Evolutionary conservation across 73 alveolate species (phyloP).

Genomic region (Uronychia binucleata): DNA sequence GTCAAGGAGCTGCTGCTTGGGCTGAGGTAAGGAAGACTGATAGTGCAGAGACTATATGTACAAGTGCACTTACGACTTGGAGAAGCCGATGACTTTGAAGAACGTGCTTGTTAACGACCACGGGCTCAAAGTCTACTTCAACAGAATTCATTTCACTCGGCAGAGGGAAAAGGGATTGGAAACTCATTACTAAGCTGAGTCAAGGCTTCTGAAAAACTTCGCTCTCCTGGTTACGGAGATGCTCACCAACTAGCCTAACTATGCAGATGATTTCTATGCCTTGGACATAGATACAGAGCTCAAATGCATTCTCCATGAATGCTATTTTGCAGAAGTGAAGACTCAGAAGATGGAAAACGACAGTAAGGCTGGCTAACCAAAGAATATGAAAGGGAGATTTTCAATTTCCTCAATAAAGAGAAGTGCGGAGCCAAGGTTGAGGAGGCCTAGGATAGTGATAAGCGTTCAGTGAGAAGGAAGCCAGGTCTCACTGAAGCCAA

Average conservation of each 20-base stretch:
- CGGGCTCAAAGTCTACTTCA: slow-evolving; percentile 41
- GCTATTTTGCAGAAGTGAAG: slow-evolving; percentile 32
- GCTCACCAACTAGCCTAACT: slow-evolving; percentile 25
- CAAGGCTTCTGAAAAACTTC: slow-evolving; percentile 9
- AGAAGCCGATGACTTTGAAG: slow-evolving; percentile 31
- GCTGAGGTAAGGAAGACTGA: not conserved
- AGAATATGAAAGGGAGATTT: slow-evolving; percentile 30
- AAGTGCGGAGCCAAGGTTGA: no score
- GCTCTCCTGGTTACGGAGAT: slow-evolving; percentile 30
- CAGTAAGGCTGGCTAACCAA: not conserved
- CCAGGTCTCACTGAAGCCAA: slow-evolving; percentile 28
- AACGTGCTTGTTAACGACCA: slow-evolving; percentile 45
- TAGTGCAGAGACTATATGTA: slow-evolving; percentile 40
- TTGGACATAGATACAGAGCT: slow-evolving; percentile 39
- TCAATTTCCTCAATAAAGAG: slow-evolving; percentile 15
- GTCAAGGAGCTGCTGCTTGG: slow-evolving; percentile 51
- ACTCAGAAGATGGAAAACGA: slow-evolving; percentile 26
- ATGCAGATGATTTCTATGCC: slow-evolving; percentile 10
- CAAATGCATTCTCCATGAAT: slow-evolving; percentile 38
- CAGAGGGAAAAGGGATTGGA: slow-evolving; percentile 32
- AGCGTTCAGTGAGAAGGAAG: slow-evolving; percentile 21
- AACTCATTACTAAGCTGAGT: slow-evolving; percentile 19
- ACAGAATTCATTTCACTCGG: slow-evolving; percentile 20
- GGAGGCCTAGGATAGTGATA: no score
- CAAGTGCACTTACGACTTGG: slow-evolving; percentile 45